Evolutionary conservation across 2,329 filamentous ascomycete species (phyloP).

Genomic region (Curvularia spicifera): DNA sequence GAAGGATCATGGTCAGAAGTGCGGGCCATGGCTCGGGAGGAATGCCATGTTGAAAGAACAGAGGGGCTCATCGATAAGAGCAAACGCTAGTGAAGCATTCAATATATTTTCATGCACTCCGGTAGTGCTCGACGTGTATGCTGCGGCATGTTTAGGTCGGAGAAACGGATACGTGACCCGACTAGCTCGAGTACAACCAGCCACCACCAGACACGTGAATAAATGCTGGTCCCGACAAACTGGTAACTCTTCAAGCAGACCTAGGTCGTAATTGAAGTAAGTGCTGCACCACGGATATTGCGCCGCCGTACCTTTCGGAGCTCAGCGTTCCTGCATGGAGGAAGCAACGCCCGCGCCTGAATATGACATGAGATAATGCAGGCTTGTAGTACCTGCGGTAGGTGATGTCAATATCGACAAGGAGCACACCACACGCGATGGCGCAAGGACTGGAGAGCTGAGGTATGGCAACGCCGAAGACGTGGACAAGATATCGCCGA

Average conservation of each 20-base stretch:
- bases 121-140: constrained; percentile 21
- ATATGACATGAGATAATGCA: constrained; percentile 7
- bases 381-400: constrained; percentile 7
- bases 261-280: background rate
- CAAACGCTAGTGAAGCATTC: background rate
- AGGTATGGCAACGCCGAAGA: constrained; percentile 1
- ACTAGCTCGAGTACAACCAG: constrained; percentile 14
- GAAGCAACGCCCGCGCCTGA: background rate
- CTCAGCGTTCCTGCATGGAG: constrained; percentile 13
- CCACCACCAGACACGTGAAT: constrained; percentile 16
- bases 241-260: constrained; percentile 4
- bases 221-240: constrained; percentile 8
- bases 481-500: constrained; percentile 3
- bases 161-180: constrained; percentile 23
- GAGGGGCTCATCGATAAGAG: background rate
- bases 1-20: constrained; percentile 2
- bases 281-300: background rate
- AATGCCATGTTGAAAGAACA: background rate
- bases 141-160: constrained; percentile 14
- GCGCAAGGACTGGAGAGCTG: constrained; percentile 2
- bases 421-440: constrained; percentile 2
- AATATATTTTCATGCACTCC: constrained; percentile 21
- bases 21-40: background rate
- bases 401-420: constrained; percentile 4
- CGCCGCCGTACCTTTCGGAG: background rate